These are phyloP conservation scores for Dipteronia sinensis DNA, from an alignment of 345 rosid genomes.

Conservation along the genomic window DNA sequence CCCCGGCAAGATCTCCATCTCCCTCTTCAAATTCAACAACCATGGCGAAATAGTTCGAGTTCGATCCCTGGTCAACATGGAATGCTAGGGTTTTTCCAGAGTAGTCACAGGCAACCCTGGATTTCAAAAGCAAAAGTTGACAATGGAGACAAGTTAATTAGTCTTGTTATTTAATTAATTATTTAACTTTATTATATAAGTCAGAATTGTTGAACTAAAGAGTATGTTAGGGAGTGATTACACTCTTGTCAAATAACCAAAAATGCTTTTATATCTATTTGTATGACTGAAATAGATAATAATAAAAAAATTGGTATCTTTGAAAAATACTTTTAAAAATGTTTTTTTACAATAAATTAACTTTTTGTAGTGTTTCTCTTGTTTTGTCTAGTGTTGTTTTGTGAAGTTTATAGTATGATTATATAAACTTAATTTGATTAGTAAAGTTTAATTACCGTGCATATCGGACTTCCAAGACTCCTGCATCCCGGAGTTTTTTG, in stretches of 20 bases:
- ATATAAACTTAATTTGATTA: neutral
- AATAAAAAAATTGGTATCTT: no score
- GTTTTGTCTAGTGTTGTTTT: no score
- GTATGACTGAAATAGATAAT: neutral
- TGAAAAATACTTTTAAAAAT: neutral
- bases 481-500: constrained; percentile 41
- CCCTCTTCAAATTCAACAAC: constrained; percentile 50
- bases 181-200: neutral
- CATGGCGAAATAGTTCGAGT: constrained; percentile 43
- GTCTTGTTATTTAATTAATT: neutral
- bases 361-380: no score
- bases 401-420: neutral
- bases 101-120: constrained; percentile 46
- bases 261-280: neutral
- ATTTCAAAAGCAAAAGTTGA: neutral
- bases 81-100: constrained; percentile 38
- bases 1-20: constrained; percentile 47
- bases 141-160: no score
- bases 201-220: neutral
- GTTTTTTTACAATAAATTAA: no score
- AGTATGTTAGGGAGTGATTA: no score
- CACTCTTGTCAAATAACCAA: neutral
- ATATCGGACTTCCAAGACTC: constrained; percentile 37
- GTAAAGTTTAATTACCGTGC: constrained; percentile 27
- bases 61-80: constrained; percentile 49